Conservation (phyloP, 1,284 basidiomycete genomes). For the Cutaneotrichosporon dermatis region DNA sequence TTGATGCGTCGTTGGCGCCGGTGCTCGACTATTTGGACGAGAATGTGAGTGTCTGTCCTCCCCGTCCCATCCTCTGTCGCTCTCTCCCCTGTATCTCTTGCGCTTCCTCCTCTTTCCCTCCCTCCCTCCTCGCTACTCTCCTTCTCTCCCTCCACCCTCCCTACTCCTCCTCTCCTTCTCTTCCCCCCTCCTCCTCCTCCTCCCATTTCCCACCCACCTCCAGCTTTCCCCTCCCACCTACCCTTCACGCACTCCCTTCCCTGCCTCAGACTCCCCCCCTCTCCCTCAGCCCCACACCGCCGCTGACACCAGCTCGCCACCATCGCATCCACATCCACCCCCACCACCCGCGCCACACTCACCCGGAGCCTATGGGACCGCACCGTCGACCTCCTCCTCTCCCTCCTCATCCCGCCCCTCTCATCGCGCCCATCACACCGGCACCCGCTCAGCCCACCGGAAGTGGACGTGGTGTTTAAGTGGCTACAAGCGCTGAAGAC, state of each 20-base stretch:
- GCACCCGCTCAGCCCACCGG: constrained; percentile 18
- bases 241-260: too few relatives aligned
- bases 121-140: too few relatives aligned
- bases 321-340: constrained; percentile 39
- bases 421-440: constrained; percentile 32
- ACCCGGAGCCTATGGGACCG: constrained; percentile 42
- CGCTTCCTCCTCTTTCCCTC: too few relatives aligned
- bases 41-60: constrained; percentile 31
- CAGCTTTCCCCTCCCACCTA: too few relatives aligned
- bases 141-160: too few relatives aligned
- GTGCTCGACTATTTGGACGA: constrained; percentile 46
- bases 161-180: too few relatives aligned
- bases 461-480: constrained; percentile 47
- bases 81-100: too few relatives aligned
- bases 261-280: too few relatives aligned
- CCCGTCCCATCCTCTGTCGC: too few relatives aligned
- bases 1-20: constrained; percentile 37
- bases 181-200: too few relatives aligned
- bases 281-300: too few relatives aligned
- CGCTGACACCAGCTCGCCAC: constrained; percentile 36
- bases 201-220: too few relatives aligned
- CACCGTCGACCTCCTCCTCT: constrained; percentile 41
- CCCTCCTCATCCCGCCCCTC: constrained; percentile 44
- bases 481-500: constrained; percentile 45
- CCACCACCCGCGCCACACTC: constrained; percentile 24